Conservation (phyloP, 805 yeast genomes). For the Candida nanaspora region DNA sequence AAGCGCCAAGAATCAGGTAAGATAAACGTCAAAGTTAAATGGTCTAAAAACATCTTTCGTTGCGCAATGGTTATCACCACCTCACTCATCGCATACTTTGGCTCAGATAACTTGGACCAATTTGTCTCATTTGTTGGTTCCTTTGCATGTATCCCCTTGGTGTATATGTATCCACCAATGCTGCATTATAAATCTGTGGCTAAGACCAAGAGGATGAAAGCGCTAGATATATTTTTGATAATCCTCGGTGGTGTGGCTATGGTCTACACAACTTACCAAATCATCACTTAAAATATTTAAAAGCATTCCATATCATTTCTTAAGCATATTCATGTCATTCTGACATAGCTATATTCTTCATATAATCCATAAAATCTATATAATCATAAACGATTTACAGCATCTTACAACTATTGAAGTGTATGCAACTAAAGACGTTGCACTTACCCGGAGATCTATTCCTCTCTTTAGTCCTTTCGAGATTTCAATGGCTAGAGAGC, state of each 20-base stretch:
- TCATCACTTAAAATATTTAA: slow-evolving; percentile 22
- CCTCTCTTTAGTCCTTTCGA: too few relatives aligned
- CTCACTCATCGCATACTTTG: slow-evolving; percentile 53
- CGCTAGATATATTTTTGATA: slow-evolving; percentile 42
- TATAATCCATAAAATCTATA: slow-evolving; percentile 8
- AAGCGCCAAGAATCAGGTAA: slow-evolving; percentile 50
- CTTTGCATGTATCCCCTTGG: slow-evolving; percentile 80
- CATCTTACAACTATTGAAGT: too few relatives aligned
- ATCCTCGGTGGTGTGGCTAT: slow-evolving; percentile 53
- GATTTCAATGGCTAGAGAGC: too few relatives aligned
- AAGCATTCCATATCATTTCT: not conserved
- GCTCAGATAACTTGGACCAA: slow-evolving; percentile 61
- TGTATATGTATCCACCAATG: slow-evolving; percentile 80
- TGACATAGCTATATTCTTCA: not conserved
- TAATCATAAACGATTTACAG: too few relatives aligned
- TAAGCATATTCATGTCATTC: not conserved
- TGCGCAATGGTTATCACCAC: slow-evolving; percentile 46
- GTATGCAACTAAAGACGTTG: too few relatives aligned
- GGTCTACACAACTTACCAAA: slow-evolving; percentile 61
- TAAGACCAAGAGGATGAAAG: slow-evolving; percentile 29
- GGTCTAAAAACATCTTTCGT: slow-evolving; percentile 61
- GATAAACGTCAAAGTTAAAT: slow-evolving; percentile 41
- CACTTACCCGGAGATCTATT: too few relatives aligned
- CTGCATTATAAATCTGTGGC: slow-evolving; percentile 53
- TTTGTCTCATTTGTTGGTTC: slow-evolving; percentile 80